phyloP scores from a whole-genome alignment of 805 yeast genomes.

The Aciculoconidium aculeatum region DNA sequence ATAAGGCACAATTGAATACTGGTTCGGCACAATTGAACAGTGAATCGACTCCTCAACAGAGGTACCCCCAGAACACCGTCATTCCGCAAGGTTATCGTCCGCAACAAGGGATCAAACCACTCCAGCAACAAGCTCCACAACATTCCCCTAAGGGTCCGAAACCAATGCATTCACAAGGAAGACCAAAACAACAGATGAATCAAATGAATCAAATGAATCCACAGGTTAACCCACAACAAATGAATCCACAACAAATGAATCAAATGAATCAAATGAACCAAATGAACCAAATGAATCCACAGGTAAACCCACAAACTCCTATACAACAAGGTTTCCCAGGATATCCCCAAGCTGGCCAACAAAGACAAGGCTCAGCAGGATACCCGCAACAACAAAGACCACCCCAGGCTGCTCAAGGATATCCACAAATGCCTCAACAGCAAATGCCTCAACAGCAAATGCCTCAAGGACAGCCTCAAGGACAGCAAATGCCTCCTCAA shows the following conservation, averaged over 20 bases:
- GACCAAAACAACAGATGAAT: slow-evolving; percentile 3
- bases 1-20: no score
- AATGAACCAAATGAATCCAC: no score
- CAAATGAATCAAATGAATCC: no score
- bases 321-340: slow-evolving; percentile 1
- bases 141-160: slow-evolving; percentile 2
- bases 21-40: no score
- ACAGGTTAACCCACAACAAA: no score
- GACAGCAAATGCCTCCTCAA: slow-evolving; percentile 2
- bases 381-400: slow-evolving; percentile 4
- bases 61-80: neutral
- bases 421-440: neutral
- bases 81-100: no score
- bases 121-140: slow-evolving; percentile 9
- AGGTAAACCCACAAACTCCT: no score
- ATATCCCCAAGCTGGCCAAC: slow-evolving; percentile 1
- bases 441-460: slow-evolving; percentile 2
- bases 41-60: no score
- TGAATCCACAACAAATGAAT: no score
- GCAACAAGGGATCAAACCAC: slow-evolving; percentile 8
- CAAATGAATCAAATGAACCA: no score
- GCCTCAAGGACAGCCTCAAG: slow-evolving; percentile 3
- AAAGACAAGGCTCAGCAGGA: neutral
- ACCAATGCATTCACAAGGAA: no score
- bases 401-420: slow-evolving; percentile 4